Evolutionary conservation across 257 asterid genomes (phyloP).

Genomic region (Jaltomata sinuosa): DNA sequence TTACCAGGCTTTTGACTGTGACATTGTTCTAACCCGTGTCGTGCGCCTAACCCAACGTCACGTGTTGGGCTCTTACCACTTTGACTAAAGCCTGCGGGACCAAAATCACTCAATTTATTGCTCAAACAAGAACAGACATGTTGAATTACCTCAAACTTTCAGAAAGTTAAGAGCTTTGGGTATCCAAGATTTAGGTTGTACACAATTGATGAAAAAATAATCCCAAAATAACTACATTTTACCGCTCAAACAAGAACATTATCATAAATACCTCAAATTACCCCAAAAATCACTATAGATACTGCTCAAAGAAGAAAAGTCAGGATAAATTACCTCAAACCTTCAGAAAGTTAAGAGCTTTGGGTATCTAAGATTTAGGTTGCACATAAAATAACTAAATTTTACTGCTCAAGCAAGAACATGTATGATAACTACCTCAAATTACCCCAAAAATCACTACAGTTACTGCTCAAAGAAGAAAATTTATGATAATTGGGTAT

Average conservation of each 20-base stretch:
- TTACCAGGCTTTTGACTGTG: neutral
- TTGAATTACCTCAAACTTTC: neutral
- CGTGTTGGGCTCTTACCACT: neutral
- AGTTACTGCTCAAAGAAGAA: neutral
- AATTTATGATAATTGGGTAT: too few species aligned
- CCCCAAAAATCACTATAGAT: neutral
- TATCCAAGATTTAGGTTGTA: neutral
- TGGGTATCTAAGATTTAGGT: conserved; percentile 6
- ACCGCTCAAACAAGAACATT: neutral
- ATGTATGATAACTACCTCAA: neutral
- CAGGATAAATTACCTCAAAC: conserved; percentile 25
- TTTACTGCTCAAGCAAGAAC: neutral
- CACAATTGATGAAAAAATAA: neutral
- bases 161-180: neutral
- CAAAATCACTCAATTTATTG: neutral
- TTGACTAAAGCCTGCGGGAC: neutral
- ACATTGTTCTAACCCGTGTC: neutral
- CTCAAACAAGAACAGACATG: neutral
- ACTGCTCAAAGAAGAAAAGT: neutral
- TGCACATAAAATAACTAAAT: neutral
- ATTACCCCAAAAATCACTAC: neutral
- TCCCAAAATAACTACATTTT: neutral
- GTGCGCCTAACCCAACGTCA: neutral
- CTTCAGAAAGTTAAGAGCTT: conserved; percentile 21
- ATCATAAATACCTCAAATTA: neutral